Base-by-base conservation (phyloP, 2,329 filamentous ascomycete genomes). In the Ascochyta rabiei region DNA sequence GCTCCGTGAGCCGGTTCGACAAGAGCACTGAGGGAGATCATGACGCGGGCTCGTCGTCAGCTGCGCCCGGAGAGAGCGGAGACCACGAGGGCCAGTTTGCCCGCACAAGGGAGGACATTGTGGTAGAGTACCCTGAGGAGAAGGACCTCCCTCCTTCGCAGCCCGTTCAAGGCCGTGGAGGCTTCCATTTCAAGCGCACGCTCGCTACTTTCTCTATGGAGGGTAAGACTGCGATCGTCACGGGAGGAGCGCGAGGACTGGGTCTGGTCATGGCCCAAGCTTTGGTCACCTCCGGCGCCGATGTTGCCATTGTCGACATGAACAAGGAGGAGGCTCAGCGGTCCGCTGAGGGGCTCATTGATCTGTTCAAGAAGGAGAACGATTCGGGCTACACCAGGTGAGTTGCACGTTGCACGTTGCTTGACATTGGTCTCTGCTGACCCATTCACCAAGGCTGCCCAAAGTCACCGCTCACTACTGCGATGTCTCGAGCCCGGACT, bases 181-280 rank as follows among this genome's bases (percentile, higher is more conserved):
- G 90, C 16, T 84, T 88, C 70, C 90, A 95, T 69, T 89, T 90
- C 77, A 92, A 91, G 80, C 88, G 91, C 23, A 96, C 92, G 0
- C 84, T 97, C 24, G 87, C 90, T 30, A 86, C 86, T 38, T 98
- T 97, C 79, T 93, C 91, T 8, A 84, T 98, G 30, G 89, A 96
- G 72, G 89, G 87, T 57, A 89, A 88, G 70, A 89, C 93, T 8
- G 91, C 86, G 41, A 81, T 97, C 35, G 89, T 98, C 34, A 98
- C 93, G 1, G 93, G 93, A 47, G 93, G 93, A 71, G 93, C 93
- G 23, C 84, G 93, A 71, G 93, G 93, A 7, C 77, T 98, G 53
- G 93, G 93, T 34, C 80, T 97, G 57, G 92, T 96, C 65, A 97
- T 98, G 89, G 90, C 89, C 46, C 92, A 96, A 79, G 92, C 90